Base-by-base conservation (phyloP, 2,329 filamentous ascomycete genomes). In the Aspergillus luchuensis region DNA sequence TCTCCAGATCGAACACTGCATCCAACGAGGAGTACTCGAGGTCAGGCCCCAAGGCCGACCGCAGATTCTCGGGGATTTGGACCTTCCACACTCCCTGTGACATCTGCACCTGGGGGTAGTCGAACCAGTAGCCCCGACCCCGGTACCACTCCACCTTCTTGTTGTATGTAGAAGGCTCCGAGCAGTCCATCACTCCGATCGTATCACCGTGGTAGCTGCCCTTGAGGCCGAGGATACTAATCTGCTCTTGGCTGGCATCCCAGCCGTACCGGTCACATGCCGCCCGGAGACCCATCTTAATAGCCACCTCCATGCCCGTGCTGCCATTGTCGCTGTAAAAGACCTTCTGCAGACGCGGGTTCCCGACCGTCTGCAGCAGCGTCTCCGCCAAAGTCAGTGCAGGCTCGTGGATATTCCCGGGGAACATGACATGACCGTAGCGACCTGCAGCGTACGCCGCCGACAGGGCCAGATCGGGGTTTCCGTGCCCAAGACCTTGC, bases 391-490 rank as follows among this genome's bases (percentile, higher is more conserved):
- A 81, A 6, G 81, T 79, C 0, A 95, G 76, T 0, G 90, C 91
- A 0, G 92, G 91, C 67, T 91, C 85, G 66, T 96, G 91, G n/a
- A 93, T 84, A 0, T 89, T 87, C 8, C 87, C 87, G 0, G 91
- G 90, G 69, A 96, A 95, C 89, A 96, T 95, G 66, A 95, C 90
- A 74, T 96, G 91, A 0, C 91, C 91, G 69, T 95, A 96, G 28
- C 91, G 84, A 7, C 91, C 91, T 1, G 91, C 90, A 0, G 92
- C 91, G 70, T 95, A 89, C 0, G 91, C 90, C 2, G 91, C 91
- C 0, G 90, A 87, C 1, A 95, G 83, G 0, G 90, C 85, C 1
- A 96, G 80, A 0, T 82, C 78, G 0, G 91, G 85, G 67, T 91
- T 92, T 5, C 88, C 89, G 66, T 96, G 92, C 1, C 92, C 91